These are phyloP conservation scores for Pulveroboletus ravenelii DNA, from an alignment of 768 basidiomycete species.

Conservation along the genomic window DNA sequence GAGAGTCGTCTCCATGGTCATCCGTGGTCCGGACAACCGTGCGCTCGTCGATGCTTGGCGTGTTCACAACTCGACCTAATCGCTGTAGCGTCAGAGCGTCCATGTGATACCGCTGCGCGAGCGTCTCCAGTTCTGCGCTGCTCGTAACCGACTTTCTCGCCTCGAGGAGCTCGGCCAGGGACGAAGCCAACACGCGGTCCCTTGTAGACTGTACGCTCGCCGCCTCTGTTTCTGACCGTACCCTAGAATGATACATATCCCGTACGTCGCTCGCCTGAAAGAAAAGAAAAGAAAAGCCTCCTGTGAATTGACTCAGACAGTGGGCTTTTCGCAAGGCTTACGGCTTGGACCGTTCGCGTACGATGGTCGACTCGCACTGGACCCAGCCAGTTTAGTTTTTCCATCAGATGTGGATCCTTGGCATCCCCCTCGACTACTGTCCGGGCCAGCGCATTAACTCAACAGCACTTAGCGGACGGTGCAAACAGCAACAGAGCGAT, in stretches of 20 bases:
- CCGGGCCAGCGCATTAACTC: not conserved
- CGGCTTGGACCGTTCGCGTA: constrained; percentile 43
- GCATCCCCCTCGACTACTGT: constrained; percentile 60
- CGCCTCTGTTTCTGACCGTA: constrained; percentile 53
- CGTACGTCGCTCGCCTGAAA: constrained; percentile 28
- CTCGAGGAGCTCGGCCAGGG: constrained; percentile 57
- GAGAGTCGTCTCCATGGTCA: constrained; percentile 53
- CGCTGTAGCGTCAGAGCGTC: constrained; percentile 48
- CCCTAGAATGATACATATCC: constrained; percentile 49
- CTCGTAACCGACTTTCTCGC: constrained; percentile 49
- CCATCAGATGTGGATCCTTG: constrained; percentile 67
- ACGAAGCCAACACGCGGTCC: constrained; percentile 53
- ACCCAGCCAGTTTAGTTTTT: constrained; percentile 60
- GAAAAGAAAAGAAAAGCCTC: not conserved
- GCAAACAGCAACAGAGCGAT: not conserved
- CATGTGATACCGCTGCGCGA: constrained; percentile 53
- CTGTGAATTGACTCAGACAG: not conserved
- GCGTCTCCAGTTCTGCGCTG: constrained; percentile 38
- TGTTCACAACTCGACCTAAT: constrained; percentile 55
- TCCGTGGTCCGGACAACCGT: constrained; percentile 40
- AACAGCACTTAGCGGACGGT: not conserved
- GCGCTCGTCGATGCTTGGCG: constrained; percentile 53
- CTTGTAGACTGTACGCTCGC: constrained; percentile 34
- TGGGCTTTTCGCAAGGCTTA: constrained; percentile 24
- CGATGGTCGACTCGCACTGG: constrained; percentile 68